phyloP scores from a whole-genome alignment of 2,329 filamentous ascomycete genomes.

The Aspergillus ochraceus region DNA sequence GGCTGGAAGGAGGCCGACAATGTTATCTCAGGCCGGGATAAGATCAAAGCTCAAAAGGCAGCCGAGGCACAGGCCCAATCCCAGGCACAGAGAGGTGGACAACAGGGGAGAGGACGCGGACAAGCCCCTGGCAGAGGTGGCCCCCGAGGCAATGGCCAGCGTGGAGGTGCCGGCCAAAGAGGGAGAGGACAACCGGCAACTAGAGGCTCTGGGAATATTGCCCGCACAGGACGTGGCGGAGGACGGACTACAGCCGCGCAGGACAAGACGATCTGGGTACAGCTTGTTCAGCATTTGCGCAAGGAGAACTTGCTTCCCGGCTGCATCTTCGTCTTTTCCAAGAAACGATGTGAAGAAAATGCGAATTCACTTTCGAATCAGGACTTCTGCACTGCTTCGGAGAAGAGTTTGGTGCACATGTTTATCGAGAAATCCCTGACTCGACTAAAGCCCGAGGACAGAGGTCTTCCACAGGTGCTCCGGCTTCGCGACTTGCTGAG shows the following conservation, averaged over 20 bases:
- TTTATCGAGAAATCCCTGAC: slow-evolving; percentile 94
- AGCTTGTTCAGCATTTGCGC: slow-evolving; percentile 85
- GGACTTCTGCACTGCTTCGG: slow-evolving; percentile 87
- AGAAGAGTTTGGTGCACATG: slow-evolving; percentile 98
- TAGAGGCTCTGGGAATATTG: slow-evolving; percentile 78
- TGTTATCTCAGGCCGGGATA: slow-evolving; percentile 78
- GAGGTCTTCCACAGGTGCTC: slow-evolving; percentile 86
- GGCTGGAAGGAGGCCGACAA: slow-evolving; percentile 95
- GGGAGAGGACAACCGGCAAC: slow-evolving; percentile 58
- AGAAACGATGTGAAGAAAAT: slow-evolving; percentile 96
- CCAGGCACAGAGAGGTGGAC: slow-evolving; percentile 54
- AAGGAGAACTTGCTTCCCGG: slow-evolving; percentile 85
- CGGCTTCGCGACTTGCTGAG: slow-evolving; percentile 80
- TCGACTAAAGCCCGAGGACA: slow-evolving; percentile 84
- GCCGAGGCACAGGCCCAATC: slow-evolving; percentile 53
- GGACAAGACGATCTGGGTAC: slow-evolving; percentile 95
- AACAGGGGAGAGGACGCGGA: slow-evolving; percentile 55
- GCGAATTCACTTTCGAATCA: slow-evolving; percentile 92
- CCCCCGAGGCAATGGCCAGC: slow-evolving; percentile 43
- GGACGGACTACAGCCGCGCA: slow-evolving; percentile 87
- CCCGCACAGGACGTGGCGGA: slow-evolving; percentile 78
- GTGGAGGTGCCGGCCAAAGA: slow-evolving; percentile 46
- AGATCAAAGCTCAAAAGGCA: slow-evolving; percentile 59
- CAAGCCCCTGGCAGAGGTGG: slow-evolving; percentile 47
- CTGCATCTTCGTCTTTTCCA: slow-evolving; percentile 98